Base-by-base conservation (phyloP, 257 asterid genomes). In the Voacanga thouarsii region DNA sequence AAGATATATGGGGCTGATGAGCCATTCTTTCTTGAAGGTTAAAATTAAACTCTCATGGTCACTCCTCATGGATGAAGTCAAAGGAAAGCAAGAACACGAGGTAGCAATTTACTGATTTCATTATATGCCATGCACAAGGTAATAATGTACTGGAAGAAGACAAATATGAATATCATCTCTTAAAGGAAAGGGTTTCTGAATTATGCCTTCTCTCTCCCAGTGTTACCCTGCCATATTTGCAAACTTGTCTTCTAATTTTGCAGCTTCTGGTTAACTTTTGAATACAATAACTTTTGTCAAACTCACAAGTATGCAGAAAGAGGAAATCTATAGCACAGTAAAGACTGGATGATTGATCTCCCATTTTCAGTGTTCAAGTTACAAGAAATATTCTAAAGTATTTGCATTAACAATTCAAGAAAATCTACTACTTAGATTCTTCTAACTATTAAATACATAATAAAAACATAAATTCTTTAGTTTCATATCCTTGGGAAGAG, bases 241-340 rank as follows among this genome's bases (percentile, higher is more conserved):
- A 72, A 59, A 57, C 53, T 67, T 86, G 90, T 86, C 83, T 79
- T 74, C 78, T 78, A 78, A 83, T 82, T 82, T 84, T 79, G 71
- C 66, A n/a, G 75, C 71, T 80, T 80, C 49, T 70, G 59, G 63
- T 64, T 70, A 37, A 71, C 78, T 50, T 33, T 75, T 63, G 55
- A n/a, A n/a, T n/a, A n/a, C n/a, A n/a, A n/a, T n/a, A n/a, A n/a
- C n/a, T n/a, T n/a, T n/a, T n/a, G n/a, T n/a, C n/a, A n/a, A n/a
- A n/a, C n/a, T n/a, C n/a, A n/a, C n/a, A n/a, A n/a, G n/a, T n/a
- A n/a, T n/a, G n/a, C n/a, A n/a, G n/a, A n/a, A n/a, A n/a, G n/a
- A n/a, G n/a, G n/a, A n/a, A n/a, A n/a, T n/a, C n/a, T n/a, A n/a
- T n/a, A n/a, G n/a, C n/a, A n/a, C n/a, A n/a, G n/a, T n/a, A n/a